Evolutionary conservation across 208 protist species (phyloP), one percentile per base, ranked within the genome.

Genomic region (Crithidia brevicula): DNA sequence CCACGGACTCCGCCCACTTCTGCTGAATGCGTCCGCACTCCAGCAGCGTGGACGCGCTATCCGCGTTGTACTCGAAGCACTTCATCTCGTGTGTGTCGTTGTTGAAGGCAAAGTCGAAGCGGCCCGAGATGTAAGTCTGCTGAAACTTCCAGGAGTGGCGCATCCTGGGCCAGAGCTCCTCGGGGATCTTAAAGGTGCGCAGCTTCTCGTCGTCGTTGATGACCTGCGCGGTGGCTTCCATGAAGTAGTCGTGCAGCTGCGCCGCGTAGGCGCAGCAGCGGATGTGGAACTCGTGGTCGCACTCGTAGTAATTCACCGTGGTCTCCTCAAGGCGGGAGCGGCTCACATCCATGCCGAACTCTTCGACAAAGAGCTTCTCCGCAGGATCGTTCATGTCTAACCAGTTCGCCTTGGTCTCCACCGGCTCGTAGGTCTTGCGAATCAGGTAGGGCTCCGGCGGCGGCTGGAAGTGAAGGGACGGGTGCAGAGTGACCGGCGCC

Each of bases 51-150:
- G 88, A 91, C 22, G 92, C 89, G 74, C 92, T 97, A 62, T 97
- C 92, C 7, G 92, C 92, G 77, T 97, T 97, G 83, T 97, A 97
- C 79, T 97, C 92, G 67, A 95, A 95, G 63, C 88, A 92, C 77
- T 97, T 97, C 69, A 97, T 80, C 28, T 67, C 23, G 23, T 86
- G 64, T 16, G 76, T 90, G 27, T 82, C 64, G 65, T 87, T 85
- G 79, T 96, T 83, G 74, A 83, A 94, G 38, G 82, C 88, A 67
- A 97, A 95, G 77, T 97, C 92, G 72, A 97, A 95, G 61, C 92
- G 89, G 30, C 92, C 92, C 16, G 83, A 88, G 67, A 97, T 91
- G 60, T 68, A 82, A 18, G 81, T 81, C 23, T 81, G 83, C 61
- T 95, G 88, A 64, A 82, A 72, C 64, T 86, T 81, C 72, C 76